Base-by-base conservation (phyloP, 202 grass and related monocot genomes). In the Panicum virgatum region DNA sequence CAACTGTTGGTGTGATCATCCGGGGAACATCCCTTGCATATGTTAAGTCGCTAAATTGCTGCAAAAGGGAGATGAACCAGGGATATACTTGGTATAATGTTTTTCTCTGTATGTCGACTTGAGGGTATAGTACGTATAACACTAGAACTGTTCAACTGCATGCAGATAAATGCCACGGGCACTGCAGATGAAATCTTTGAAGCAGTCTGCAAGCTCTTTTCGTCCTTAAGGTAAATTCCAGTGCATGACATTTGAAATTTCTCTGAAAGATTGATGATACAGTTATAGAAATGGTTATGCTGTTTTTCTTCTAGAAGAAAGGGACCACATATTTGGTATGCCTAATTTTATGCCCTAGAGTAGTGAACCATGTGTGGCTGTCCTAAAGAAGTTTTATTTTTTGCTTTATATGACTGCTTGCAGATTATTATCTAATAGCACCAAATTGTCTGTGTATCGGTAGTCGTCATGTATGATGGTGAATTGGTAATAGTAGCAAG, bases 151-250 rank as follows among this genome's bases (percentile, higher is more conserved):
- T 80, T 85, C 43, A n/a, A 43, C 39, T 78, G 42, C 7, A 36
- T 89, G 82, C 86, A 97, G 94, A 92, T 97, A 86, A 91, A 80
- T 82, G 94, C 90, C 81, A 89, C 25, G 0, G 92, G 94, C 66
- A 89, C 61, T 84, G 86, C 56, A 77, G 86, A 97, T 76, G 90
- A 94, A 66, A 91, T 97, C 57, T 97, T 97, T 78, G 90, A 89
- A 78, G 86, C 63, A 25, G 87, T 97, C 57, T 62, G 37, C 22
- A 80, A 72, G 54, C 26, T 94, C 23, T 89, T 94, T 84, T 66
- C 85, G 20, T 89, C 90, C 68, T 78, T 91, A 62, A 92, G 92
- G 90, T 97, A 88, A 69, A 52, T 81, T 20, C 12, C 12, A n/a
- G 54, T 83, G 36, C 52, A 14, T 23, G 27, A 26, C 42, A 46